Evolutionary conservation across 2,329 filamentous ascomycete species (phyloP).

Genomic region (Hypoxylon sp.): DNA sequence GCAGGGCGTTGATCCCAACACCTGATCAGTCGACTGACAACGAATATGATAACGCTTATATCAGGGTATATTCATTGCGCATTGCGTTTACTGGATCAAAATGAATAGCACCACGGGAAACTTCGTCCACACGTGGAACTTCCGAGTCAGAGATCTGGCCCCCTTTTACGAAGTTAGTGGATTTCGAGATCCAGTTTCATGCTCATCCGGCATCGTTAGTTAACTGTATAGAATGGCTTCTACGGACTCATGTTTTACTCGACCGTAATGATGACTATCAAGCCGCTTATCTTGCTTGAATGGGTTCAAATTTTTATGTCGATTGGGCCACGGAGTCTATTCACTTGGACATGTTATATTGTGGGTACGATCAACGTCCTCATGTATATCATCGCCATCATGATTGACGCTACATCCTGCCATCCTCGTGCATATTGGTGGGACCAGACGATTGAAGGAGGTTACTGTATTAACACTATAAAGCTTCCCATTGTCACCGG

Average conservation of each 20-base stretch:
- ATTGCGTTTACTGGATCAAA: slow-evolving; percentile 10
- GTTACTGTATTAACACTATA: background rate
- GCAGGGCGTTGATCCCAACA: too few relatives aligned
- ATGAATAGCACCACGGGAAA: slow-evolving; percentile 4
- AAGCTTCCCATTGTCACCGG: background rate
- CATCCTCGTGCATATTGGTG: slow-evolving; percentile 9
- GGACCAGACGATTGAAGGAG: slow-evolving; percentile 10
- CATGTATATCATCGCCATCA: slow-evolving; percentile 6
- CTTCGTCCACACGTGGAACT: slow-evolving; percentile 12
- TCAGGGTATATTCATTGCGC: slow-evolving; percentile 7
- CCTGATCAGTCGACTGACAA: too few relatives aligned
- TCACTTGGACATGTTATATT: slow-evolving; percentile 8
- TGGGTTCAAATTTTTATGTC: slow-evolving; percentile 10
- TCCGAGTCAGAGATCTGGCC: slow-evolving; percentile 2
- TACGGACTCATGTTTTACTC: slow-evolving; percentile 1
- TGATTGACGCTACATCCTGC: slow-evolving; percentile 2
- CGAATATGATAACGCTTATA: background rate
- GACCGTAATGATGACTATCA: slow-evolving; percentile 5
- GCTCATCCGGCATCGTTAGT: too few relatives aligned
- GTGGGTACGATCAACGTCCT: background rate
- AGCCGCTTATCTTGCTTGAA: slow-evolving; percentile 12
- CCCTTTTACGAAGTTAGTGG: background rate
- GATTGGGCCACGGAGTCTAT: background rate
- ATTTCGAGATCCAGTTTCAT: too few relatives aligned
- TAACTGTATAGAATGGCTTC: slow-evolving; percentile 3